Evolutionary conservation across 2,329 filamentous ascomycete species (phyloP).

Genomic region (Fusarium verrucosum): DNA sequence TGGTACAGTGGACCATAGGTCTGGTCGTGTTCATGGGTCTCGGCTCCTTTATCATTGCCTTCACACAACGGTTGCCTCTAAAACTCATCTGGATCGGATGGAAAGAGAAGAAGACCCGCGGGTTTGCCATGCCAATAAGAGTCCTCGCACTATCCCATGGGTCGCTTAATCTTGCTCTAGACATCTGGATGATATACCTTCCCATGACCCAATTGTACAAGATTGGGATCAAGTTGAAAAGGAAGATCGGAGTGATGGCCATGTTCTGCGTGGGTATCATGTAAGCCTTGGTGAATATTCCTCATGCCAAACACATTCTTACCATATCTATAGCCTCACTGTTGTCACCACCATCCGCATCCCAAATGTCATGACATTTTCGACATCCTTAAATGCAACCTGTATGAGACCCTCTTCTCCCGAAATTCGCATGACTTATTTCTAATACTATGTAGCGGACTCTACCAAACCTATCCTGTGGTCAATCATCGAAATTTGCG

Average conservation of each 20-base stretch:
- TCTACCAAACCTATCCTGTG: not conserved
- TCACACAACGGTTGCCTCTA: not conserved
- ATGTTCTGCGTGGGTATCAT: conserved; percentile 9
- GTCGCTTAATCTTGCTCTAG: not conserved
- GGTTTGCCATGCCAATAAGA: not conserved
- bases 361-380: not conserved
- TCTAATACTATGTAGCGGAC: not conserved
- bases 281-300: not conserved
- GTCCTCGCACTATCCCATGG: not conserved
- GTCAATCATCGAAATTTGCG: not conserved
- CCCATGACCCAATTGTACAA: not conserved
- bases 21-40: fast-evolving
- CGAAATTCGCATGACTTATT: fast-evolving
- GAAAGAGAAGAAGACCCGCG: not conserved
- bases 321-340: not conserved
- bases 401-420: fast-evolving
- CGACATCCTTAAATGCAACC: not conserved
- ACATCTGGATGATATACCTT: conserved; percentile 14
- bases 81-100: not conserved
- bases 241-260: conserved; percentile 4
- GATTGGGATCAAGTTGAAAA: not conserved
- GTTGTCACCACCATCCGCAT: not conserved
- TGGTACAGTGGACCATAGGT: not conserved
- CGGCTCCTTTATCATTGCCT: fast-evolving
- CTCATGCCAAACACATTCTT: fast-evolving